Evolutionary conservation across 1,284 basidiomycete genomes (phyloP).

Genomic region (Coniferiporia sulphurascens): DNA sequence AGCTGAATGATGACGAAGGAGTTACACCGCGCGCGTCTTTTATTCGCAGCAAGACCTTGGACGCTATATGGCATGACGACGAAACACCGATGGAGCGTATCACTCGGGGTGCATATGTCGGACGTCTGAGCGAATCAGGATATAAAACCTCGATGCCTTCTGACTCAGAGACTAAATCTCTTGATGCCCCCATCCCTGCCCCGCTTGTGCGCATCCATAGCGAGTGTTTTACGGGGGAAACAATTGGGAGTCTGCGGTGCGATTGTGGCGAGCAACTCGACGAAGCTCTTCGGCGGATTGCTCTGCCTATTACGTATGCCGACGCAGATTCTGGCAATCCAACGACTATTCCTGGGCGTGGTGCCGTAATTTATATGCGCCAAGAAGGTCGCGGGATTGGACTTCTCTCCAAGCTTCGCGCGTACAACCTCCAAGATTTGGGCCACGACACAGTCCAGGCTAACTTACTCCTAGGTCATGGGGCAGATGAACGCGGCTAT

Average conservation of each 20-base stretch:
- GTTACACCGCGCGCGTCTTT: conserved; percentile 36
- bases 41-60: conserved; percentile 82
- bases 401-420: conserved; percentile 91
- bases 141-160: conserved; percentile 49
- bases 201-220: conserved; percentile 96
- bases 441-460: conserved; percentile 98
- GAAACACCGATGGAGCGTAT: conserved; percentile 96
- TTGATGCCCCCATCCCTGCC: conserved; percentile 41
- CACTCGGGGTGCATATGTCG: conserved; percentile 90
- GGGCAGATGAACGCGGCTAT: conserved; percentile 93
- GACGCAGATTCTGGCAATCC: conserved; percentile 28
- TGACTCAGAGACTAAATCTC: conserved; percentile 23
- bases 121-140: conserved; percentile 62
- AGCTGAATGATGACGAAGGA: conserved; percentile 49
- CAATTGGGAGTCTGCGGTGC: conserved; percentile 96
- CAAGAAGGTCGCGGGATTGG: conserved; percentile 99
- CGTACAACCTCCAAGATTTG: conserved; percentile 97
- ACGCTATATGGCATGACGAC: conserved; percentile 78
- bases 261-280: conserved; percentile 99
- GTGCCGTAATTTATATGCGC: conserved; percentile 94
- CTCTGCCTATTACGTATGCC: conserved; percentile 55
- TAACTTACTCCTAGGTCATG: conserved; percentile 92
- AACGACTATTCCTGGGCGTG: conserved; percentile 67
- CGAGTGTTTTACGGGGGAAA: conserved; percentile 99
- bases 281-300: conserved; percentile 91